Evolutionary conservation across 2,329 filamentous ascomycete species (phyloP).

Genomic region (Botrytis byssoidea): DNA sequence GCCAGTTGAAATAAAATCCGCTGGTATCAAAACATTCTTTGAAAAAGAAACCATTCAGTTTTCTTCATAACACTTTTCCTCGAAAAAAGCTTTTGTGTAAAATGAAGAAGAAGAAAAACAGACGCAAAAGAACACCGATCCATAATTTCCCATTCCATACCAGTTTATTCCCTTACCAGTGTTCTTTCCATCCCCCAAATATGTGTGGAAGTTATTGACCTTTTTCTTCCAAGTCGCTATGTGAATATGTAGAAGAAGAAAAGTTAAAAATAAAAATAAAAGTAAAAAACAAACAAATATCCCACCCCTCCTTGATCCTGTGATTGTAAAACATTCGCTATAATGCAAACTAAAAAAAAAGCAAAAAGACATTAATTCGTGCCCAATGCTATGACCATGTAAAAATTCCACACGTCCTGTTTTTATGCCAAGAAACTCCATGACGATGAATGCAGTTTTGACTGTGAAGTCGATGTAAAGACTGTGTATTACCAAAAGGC

Average conservation of each 20-base stretch:
- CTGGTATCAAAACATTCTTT: slow-evolving; percentile 29
- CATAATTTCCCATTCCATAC: slow-evolving; percentile 14
- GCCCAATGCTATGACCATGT: slow-evolving; percentile 25
- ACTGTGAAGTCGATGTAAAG: slow-evolving; percentile 37
- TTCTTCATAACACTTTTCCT: slow-evolving; percentile 27
- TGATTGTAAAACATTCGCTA: slow-evolving; percentile 20
- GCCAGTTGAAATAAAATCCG: slow-evolving; percentile 25
- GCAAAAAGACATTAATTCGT: slow-evolving; percentile 33
- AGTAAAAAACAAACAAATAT: slow-evolving; percentile 17
- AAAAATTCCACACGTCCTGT: slow-evolving; percentile 28
- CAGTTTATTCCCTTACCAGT: slow-evolving; percentile 12
- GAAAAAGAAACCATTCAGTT: slow-evolving; percentile 20
- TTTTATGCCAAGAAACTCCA: slow-evolving; percentile 33
- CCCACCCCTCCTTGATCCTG: neutral
- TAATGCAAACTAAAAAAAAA: slow-evolving; percentile 27
- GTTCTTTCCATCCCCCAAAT: slow-evolving; percentile 13
- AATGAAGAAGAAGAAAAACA: neutral
- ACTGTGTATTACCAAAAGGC: slow-evolving; percentile 30
- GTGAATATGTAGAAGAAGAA: slow-evolving; percentile 18
- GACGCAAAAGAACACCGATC: slow-evolving; percentile 10
- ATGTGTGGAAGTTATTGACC: neutral
- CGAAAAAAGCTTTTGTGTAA: slow-evolving; percentile 19
- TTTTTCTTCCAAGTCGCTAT: slow-evolving; percentile 1
- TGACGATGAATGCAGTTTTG: slow-evolving; percentile 36
- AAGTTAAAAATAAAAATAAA: neutral